A percentile compares a stretch with the other conserved stretches of the same genome.
These are phyloP conservation scores for Suillus fuscotomentosus DNA, from an alignment of 768 basidiomycete genomes.

Conservation along the genomic window DNA sequence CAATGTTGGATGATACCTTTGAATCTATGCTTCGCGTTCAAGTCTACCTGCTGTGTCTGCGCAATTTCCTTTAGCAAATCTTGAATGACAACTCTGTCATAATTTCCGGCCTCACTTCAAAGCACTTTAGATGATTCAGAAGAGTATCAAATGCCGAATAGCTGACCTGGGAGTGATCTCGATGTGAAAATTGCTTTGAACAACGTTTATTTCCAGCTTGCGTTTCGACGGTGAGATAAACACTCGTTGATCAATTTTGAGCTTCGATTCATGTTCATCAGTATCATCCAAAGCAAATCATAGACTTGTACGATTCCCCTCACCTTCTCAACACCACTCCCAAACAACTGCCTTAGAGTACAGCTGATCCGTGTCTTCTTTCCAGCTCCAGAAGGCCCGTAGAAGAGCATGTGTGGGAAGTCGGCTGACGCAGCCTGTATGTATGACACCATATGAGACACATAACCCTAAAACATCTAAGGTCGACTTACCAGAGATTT, in stretches of 20 bases:
- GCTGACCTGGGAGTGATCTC: constrained; percentile 94
- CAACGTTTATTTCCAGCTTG: constrained; percentile 94
- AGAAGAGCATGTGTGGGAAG: constrained; percentile 97
- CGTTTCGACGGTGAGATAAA: constrained; percentile 93
- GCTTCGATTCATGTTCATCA: constrained; percentile 41
- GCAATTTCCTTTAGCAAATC: constrained; percentile 98
- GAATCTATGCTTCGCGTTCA: constrained; percentile 93
- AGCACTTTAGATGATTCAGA: background rate
- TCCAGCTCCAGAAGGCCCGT: constrained; percentile 94
- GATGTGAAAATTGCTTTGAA: constrained; percentile 97
- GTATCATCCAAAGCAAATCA: background rate
- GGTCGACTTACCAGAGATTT: constrained; percentile 62
- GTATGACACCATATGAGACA: background rate
- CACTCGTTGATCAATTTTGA: constrained; percentile 96
- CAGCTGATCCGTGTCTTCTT: constrained; percentile 97
- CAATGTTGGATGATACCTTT: constrained; percentile 61
- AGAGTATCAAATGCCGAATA: background rate
- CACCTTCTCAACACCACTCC: constrained; percentile 90
- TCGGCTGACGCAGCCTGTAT: constrained; percentile 81
- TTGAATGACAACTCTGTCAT: constrained; percentile 93
- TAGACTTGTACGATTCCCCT: constrained; percentile 10
- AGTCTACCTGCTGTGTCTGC: constrained; percentile 96
- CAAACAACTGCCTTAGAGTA: constrained; percentile 86
- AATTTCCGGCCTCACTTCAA: constrained; percentile 90
- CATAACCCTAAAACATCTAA: background rate